These are phyloP conservation scores for Meyerozyma carpophila DNA, from an alignment of 1,139 yeast genomes.

Conservation along the genomic window DNA sequence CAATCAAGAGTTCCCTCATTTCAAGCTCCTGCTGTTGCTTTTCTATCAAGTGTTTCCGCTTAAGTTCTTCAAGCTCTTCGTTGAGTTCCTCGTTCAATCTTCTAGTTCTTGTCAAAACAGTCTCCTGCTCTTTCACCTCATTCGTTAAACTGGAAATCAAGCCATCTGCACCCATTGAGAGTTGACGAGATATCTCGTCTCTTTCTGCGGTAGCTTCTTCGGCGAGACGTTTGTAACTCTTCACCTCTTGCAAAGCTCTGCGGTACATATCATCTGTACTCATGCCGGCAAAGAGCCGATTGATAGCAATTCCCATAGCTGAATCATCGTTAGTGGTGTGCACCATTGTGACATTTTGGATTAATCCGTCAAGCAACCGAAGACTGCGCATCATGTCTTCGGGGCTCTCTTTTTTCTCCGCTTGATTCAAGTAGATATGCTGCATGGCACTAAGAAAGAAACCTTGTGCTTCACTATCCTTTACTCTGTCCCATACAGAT, in stretches of 20 bases:
- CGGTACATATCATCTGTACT: slow-evolving; percentile 89
- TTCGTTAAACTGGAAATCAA: slow-evolving; percentile 63
- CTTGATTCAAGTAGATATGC: slow-evolving; percentile 70
- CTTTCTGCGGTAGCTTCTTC: slow-evolving; percentile 85
- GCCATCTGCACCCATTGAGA: slow-evolving; percentile 82
- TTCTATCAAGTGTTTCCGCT: slow-evolving; percentile 64
- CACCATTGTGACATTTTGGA: slow-evolving; percentile 70
- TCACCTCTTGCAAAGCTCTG: slow-evolving; percentile 69
- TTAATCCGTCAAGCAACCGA: slow-evolving; percentile 75
- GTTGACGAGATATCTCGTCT: slow-evolving; percentile 68
- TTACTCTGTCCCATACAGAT: slow-evolving; percentile 66
- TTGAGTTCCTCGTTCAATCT: slow-evolving; percentile 60
- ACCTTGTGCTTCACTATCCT: slow-evolving; percentile 68
- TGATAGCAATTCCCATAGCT: slow-evolving; percentile 79
- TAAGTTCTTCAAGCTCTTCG: slow-evolving; percentile 65
- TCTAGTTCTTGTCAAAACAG: slow-evolving; percentile 61
- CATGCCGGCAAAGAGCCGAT: slow-evolving; percentile 68
- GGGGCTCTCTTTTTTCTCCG: slow-evolving; percentile 47
- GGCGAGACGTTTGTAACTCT: slow-evolving; percentile 57
- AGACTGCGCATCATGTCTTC: slow-evolving; percentile 60
- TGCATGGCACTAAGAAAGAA: slow-evolving; percentile 75
- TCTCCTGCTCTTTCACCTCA: slow-evolving; percentile 71
- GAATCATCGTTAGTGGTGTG: slow-evolving; percentile 64
- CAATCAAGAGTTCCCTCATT: slow-evolving; percentile 75
- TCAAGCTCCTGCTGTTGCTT: slow-evolving; percentile 86